Conservation (phyloP, 2,329 filamentous ascomycete species). For the Talaromyces sp. region DNA sequence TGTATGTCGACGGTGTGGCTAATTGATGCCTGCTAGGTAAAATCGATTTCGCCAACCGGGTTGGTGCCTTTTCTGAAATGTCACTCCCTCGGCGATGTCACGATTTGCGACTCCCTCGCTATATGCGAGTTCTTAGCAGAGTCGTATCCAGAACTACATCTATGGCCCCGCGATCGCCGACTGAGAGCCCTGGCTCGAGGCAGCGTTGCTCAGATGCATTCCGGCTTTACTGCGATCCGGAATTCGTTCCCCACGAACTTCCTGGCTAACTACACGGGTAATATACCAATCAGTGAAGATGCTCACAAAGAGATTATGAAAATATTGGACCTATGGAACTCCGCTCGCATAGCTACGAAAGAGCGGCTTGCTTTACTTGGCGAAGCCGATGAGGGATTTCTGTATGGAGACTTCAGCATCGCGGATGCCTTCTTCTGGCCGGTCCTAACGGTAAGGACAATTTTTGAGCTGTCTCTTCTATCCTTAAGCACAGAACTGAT, state of each 20-base stretch:
- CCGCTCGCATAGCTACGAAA: conserved; percentile 25
- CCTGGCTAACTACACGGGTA: background rate
- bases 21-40: background rate
- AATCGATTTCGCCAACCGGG: background rate
- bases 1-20: background rate
- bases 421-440: conserved; percentile 41
- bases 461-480: background rate
- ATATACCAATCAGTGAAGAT: background rate
- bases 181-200: conserved; percentile 33
- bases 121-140: background rate
- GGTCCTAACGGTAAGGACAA: conserved; percentile 20
- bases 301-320: background rate
- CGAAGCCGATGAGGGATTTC: conserved; percentile 32
- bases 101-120: background rate
- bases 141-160: conserved; percentile 22
- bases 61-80: background rate
- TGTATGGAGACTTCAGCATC: conserved; percentile 38
- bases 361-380: conserved; percentile 25
- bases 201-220: conserved; percentile 35
- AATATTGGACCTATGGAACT: conserved; percentile 29
- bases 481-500: background rate
- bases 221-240: conserved; percentile 30
- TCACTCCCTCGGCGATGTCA: background rate
- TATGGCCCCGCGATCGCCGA: conserved; percentile 33
- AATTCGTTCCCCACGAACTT: conserved; percentile 27